A percentile compares a stretch with the other conserved stretches of the same genome.
Conservation (phyloP, 768 basidiomycete species). For the Suillus luteus region DNA sequence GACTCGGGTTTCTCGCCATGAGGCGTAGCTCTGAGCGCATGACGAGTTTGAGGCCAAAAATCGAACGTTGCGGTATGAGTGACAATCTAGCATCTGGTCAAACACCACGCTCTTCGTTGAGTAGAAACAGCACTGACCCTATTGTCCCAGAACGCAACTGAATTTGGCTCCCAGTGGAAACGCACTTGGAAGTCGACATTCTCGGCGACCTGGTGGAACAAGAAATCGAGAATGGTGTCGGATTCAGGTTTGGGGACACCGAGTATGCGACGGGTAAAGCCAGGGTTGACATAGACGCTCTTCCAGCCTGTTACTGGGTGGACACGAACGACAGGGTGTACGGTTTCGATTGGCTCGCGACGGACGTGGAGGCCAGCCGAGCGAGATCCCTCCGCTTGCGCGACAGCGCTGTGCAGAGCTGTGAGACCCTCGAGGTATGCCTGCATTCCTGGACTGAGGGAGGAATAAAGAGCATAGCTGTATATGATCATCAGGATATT, state of each 20-base stretch:
- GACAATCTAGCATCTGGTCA: constrained; percentile 47
- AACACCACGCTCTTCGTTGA: neutral
- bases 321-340: constrained; percentile 83
- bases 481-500: constrained; percentile 12
- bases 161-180: constrained; percentile 76
- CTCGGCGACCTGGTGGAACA: constrained; percentile 70
- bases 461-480: constrained; percentile 81
- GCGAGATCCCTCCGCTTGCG: constrained; percentile 74
- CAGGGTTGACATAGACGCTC: constrained; percentile 80
- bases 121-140: constrained; percentile 46
- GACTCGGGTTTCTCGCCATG: constrained; percentile 79
- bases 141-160: constrained; percentile 88
- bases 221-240: constrained; percentile 68
- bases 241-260: constrained; percentile 82
- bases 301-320: constrained; percentile 87
- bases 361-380: constrained; percentile 72
- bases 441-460: constrained; percentile 72
- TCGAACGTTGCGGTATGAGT: constrained; percentile 83
- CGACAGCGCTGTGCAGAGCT: constrained; percentile 76
- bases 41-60: constrained; percentile 76
- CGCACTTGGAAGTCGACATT: constrained; percentile 77
- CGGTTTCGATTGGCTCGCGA: constrained; percentile 63
- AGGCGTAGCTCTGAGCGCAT: constrained; percentile 80
- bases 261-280: constrained; percentile 79
- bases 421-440: constrained; percentile 72